Evolutionary conservation across 1,284 basidiomycete species (phyloP).

Genomic region (Cystobasidium pallidum): DNA sequence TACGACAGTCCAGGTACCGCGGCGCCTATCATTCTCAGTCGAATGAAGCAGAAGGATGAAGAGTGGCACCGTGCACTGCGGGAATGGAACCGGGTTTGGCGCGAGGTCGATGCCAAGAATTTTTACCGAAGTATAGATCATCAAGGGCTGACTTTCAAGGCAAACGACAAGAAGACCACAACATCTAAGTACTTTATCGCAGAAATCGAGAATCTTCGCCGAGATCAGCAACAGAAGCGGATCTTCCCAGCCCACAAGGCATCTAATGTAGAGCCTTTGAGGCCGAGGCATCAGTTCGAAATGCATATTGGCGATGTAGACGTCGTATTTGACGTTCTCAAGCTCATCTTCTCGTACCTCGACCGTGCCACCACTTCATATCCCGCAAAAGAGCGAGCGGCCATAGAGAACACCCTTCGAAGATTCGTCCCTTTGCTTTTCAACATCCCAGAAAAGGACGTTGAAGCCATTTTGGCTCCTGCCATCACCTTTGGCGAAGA

Average conservation of each 20-base stretch:
- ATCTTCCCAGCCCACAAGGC: constrained; percentile 43
- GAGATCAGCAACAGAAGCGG: constrained; percentile 71
- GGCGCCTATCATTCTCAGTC: constrained; percentile 85
- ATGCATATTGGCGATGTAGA: constrained; percentile 76
- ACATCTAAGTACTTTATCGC: constrained; percentile 84
- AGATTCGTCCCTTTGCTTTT: constrained; percentile 82
- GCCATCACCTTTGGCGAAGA: constrained; percentile 47
- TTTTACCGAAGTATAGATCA: constrained; percentile 96
- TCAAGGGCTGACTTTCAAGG: constrained; percentile 92
- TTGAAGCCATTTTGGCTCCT: constrained; percentile 62
- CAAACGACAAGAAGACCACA: constrained; percentile 84
- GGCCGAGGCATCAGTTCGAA: constrained; percentile 70
- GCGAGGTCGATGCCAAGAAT: constrained; percentile 93
- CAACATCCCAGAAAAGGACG: constrained; percentile 73
- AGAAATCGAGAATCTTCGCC: constrained; percentile 80
- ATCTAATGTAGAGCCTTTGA: constrained; percentile 42
- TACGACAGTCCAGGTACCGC: constrained; percentile 90
- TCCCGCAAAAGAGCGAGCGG: constrained; percentile 73
- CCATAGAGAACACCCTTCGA: constrained; percentile 82
- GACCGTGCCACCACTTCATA: constrained; percentile 71
- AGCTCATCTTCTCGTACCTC: constrained; percentile 86
- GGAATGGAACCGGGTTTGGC: constrained; percentile 97
- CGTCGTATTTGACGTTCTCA: constrained; percentile 85
- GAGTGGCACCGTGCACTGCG: constrained; percentile 94
- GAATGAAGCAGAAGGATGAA: constrained; percentile 93